Evolutionary conservation across 2,329 filamentous ascomycete genomes (phyloP), one percentile per base, ranked within the genome.

Genomic region (Diaporthe humulicola): DNA sequence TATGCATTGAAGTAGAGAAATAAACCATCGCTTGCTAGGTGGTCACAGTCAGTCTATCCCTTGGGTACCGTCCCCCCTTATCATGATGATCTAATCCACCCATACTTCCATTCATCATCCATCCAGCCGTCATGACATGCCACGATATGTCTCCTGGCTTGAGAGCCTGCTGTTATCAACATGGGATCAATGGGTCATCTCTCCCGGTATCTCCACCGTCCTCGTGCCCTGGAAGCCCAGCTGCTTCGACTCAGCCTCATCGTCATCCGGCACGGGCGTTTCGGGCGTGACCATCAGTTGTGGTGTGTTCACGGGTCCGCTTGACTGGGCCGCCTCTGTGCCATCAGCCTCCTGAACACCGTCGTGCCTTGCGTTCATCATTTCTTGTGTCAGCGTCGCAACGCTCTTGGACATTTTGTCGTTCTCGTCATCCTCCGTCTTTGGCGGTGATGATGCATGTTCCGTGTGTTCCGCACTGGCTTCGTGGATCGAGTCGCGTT

Each of bases 261-360:
- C 82, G 4, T 84, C 83, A 1, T 76, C 74, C 0, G 83, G 80
- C 0, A 82, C 82, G 3, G 88, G 87, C 1, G 88, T 90, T 22
- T 86, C 88, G 0, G 88, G 87, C 0, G 88, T 89, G n/a, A 90
- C 78, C 54, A 84, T 85, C 0, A 89, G 78, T 52, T 87, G 82
- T 0, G 88, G 88, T 0, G 86, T 80, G n/a, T 80, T 60, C 8
- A 81, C 70, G 30, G 70, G 74, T 22, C 75, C 79, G 2, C 73
- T 75, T n/a, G 73, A 74, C 2, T 67, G 73, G 50, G 50, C 50
- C 36, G 71, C 75, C 8, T 73, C 71, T 42, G 45, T 78, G 9
- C 82, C 80, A n/a, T 83, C 78, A 40, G 82, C 79, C 4, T 80
- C 45, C 14, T 30, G 77, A 3, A 82, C 81, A 40, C 83, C 81